Evolutionary conservation across 768 basidiomycete species (phyloP), one percentile per base, ranked within the genome.

Genomic region (Steccherinum ochraceum): DNA sequence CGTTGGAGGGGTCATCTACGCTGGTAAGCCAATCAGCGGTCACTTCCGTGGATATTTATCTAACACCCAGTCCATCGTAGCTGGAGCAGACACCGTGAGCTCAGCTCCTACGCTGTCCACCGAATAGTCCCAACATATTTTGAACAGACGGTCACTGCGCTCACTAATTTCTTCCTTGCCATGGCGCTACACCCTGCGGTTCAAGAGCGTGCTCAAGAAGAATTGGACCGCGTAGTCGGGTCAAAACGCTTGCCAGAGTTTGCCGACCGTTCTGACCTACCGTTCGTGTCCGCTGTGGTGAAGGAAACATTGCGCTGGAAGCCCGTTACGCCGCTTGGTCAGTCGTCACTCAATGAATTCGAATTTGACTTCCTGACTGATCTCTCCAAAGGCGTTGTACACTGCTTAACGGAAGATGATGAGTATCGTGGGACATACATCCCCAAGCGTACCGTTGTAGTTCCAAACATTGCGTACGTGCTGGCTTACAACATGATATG

Each of bases 391-490:
- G 61, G 63, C 7, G 40, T 65, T 5, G 60, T 64, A 13, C 65
- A 65, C 45, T 48, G 53, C 4, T 48, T 62, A 0, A 54, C 50
- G 16, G 53, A 57, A 40, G 64, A 64, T 24, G 66, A 68, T 44
- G 58, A 54, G 2, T 64, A 67, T 40, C 46, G 56, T 3, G 67
- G 60, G 12, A 62, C 60, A 49, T 26, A 49, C 23, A 55, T 68
- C 2, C 56, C 58, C 5, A 59, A 62, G 44, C 64, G 62, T 5
- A 56, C 66, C 2, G 49, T 67, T 24, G 54, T 67, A 5, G 54
- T 59, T 51, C 62, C 64, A 23, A 67, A 68, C 45, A 62, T 66
- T 7, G 64, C 65, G 67, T 64, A n/a, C n/a, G n/a, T n/a, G n/a
- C n/a, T n/a, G n/a, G n/a, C n/a, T n/a, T n/a, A n/a, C n/a, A n/a